Conservation (phyloP, 1,284 basidiomycete genomes). For the Paramarasmius palmivorus region DNA sequence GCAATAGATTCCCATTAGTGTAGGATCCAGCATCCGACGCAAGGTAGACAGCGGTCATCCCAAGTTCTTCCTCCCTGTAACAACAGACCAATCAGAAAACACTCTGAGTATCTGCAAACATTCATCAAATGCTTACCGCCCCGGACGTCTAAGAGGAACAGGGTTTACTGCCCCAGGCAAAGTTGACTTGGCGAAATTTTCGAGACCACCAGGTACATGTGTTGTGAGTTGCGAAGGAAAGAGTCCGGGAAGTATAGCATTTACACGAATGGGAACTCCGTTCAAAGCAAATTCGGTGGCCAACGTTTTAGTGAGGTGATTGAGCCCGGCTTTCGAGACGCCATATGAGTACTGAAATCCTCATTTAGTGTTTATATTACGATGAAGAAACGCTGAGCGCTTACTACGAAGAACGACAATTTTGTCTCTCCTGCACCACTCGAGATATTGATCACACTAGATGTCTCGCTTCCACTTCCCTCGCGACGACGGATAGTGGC, state of each 20-base stretch:
- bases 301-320: slow-evolving; percentile 31
- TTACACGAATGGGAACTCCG: slow-evolving; percentile 29
- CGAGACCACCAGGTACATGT: slow-evolving; percentile 12
- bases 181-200: slow-evolving; percentile 14
- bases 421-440: slow-evolving; percentile 26
- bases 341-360: slow-evolving; percentile 36
- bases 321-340: slow-evolving; percentile 30
- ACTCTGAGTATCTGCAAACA: neutral
- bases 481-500: slow-evolving; percentile 20
- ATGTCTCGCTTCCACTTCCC: slow-evolving; percentile 10
- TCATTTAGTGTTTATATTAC: neutral
- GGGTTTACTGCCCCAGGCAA: slow-evolving; percentile 17
- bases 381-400: neutral
- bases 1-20: no score
- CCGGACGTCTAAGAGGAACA: slow-evolving; percentile 21
- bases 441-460: slow-evolving; percentile 34
- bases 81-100: no score
- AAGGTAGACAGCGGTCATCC: no score
- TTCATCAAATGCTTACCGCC: slow-evolving; percentile 11
- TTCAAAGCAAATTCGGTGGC: slow-evolving; percentile 30
- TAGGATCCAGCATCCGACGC: no score
- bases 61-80: no score
- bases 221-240: slow-evolving; percentile 29
- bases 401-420: neutral
- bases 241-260: slow-evolving; percentile 32